Conservation (phyloP, 768 basidiomycete species). For the Rhizopogon rudus region DNA sequence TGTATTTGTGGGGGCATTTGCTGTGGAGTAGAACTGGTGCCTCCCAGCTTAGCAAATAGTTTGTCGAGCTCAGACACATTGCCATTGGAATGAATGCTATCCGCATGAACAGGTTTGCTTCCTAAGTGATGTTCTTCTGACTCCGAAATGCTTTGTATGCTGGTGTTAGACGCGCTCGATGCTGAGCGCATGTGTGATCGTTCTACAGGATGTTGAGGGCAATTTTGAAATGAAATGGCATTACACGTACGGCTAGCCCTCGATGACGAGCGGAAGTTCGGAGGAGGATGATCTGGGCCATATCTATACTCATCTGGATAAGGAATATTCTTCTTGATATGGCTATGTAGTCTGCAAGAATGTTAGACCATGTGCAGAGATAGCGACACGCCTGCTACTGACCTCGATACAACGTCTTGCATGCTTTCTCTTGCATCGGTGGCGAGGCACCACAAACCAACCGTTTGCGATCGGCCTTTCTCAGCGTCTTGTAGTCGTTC, state of each 20-base stretch:
- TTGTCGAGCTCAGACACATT: slow-evolving; percentile 36
- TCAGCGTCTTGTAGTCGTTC: slow-evolving; percentile 40
- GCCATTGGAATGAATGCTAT: slow-evolving; percentile 11
- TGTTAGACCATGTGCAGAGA: background rate
- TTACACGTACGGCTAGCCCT: slow-evolving; percentile 21
- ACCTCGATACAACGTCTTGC: slow-evolving; percentile 68
- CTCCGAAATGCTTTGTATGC: slow-evolving; percentile 30
- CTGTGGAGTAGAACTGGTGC: background rate
- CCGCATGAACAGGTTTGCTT: slow-evolving; percentile 5
- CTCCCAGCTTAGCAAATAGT: slow-evolving; percentile 36
- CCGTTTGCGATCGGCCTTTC: slow-evolving; percentile 53
- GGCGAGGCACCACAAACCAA: slow-evolving; percentile 75
- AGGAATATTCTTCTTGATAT: slow-evolving; percentile 56
- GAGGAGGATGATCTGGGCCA: slow-evolving; percentile 61
- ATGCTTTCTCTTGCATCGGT: slow-evolving; percentile 68
- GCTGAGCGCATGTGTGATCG: slow-evolving; percentile 21
- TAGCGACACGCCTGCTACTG: slow-evolving; percentile 10
- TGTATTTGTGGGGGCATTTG: slow-evolving; percentile 7
- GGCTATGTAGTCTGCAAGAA: slow-evolving; percentile 51
- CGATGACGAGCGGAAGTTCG: slow-evolving; percentile 36
- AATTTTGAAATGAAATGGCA: background rate
- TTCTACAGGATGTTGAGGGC: slow-evolving; percentile 15
- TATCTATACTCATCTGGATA: slow-evolving; percentile 74
- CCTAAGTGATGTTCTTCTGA: slow-evolving; percentile 22
- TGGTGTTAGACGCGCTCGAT: slow-evolving; percentile 29